These are phyloP conservation scores for Monilinia polystroma DNA, from an alignment of 2,329 filamentous ascomycete genomes.

Conservation along the genomic window DNA sequence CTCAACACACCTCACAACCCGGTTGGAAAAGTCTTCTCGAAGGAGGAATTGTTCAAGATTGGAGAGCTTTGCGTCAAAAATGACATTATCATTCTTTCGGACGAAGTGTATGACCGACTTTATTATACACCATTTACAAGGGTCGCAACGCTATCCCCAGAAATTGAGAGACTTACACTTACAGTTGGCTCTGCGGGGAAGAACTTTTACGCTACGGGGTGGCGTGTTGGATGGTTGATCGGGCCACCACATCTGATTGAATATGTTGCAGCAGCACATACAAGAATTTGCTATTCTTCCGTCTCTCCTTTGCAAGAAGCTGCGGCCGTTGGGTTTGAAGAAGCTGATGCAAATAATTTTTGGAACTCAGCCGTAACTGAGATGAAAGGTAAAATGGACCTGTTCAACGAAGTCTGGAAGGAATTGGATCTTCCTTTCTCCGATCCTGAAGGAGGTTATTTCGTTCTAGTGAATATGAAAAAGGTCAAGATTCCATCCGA, in stretches of 20 bases:
- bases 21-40: conserved; percentile 91
- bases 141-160: conserved; percentile 84
- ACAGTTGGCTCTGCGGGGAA: conserved; percentile 96
- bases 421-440: conserved; percentile 63
- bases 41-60: conserved; percentile 77
- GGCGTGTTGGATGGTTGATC: conserved; percentile 93
- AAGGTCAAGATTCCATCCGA: conserved; percentile 80
- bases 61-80: conserved; percentile 88
- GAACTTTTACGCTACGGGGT: conserved; percentile 97
- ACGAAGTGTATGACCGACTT: conserved; percentile 91
- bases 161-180: conserved; percentile 82
- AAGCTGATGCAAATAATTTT: conserved; percentile 81
- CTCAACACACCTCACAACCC: conserved; percentile 87
- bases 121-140: conserved; percentile 95
- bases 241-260: conserved; percentile 86
- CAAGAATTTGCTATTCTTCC: conserved; percentile 91
- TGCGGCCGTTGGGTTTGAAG: conserved; percentile 87
- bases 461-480: conserved; percentile 89
- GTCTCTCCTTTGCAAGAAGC: conserved; percentile 95
- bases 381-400: conserved; percentile 86
- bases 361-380: conserved; percentile 81
- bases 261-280: conserved; percentile 89
- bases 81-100: conserved; percentile 88
- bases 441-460: conserved; percentile 96
- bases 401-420: conserved; percentile 78